Conservation (phyloP, 176 grass and related monocot genomes). For the Poa annua region DNA sequence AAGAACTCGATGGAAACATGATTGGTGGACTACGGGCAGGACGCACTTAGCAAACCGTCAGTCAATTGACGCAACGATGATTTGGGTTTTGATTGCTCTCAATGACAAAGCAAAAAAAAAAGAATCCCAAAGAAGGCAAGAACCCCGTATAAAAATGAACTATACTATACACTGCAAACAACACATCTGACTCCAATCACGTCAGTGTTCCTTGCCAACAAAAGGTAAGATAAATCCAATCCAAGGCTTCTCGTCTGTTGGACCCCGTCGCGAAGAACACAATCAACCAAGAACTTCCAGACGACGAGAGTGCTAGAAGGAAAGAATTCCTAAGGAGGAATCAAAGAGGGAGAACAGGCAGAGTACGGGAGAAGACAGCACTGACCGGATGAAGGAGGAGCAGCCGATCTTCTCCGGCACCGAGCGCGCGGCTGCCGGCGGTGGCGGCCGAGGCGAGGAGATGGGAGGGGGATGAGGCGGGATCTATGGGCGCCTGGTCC, state of each 20-base stretch:
- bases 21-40: background rate
- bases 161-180: background rate
- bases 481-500: constrained; percentile 28
- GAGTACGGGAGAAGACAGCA: background rate
- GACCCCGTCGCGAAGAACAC: background rate
- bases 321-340: background rate
- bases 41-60: background rate
- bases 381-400: constrained; percentile 31
- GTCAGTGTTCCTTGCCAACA: background rate
- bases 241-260: background rate
- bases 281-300: background rate
- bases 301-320: background rate
- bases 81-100: background rate
- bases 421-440: constrained; percentile 5
- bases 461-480: background rate
- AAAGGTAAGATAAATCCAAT: background rate
- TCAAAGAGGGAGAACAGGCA: background rate
- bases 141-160: background rate
- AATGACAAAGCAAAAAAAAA: background rate
- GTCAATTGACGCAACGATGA: background rate
- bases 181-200: background rate
- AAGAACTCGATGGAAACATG: background rate
- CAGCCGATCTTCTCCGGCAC: background rate
- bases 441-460: constrained; percentile 10
- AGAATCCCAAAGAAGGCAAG: background rate